These are phyloP conservation scores for Madurella fahalii DNA, from an alignment of 2,329 filamentous ascomycete species.

Conservation along the genomic window DNA sequence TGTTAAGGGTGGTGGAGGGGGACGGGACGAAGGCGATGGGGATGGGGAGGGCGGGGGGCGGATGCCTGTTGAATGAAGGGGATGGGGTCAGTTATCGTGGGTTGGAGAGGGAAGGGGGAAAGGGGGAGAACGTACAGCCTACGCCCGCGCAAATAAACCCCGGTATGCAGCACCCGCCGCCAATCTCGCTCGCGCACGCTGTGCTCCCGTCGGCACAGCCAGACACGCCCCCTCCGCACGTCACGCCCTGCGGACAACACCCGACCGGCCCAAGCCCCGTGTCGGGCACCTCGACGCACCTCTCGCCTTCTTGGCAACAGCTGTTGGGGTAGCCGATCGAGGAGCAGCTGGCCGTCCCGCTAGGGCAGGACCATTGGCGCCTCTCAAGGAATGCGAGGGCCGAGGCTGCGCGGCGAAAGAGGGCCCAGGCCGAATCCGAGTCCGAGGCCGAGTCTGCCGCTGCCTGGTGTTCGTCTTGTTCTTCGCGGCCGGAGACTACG, in stretches of 20 bases:
- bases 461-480: background rate
- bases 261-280: slow-evolving; percentile 64
- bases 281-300: slow-evolving; percentile 62
- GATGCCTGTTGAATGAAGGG: background rate
- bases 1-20: slow-evolving; percentile 21
- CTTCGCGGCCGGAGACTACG: slow-evolving; percentile 36
- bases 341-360: slow-evolving; percentile 61
- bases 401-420: slow-evolving; percentile 43
- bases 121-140: slow-evolving; percentile 58
- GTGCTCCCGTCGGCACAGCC: slow-evolving; percentile 59
- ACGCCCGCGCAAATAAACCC: slow-evolving; percentile 66
- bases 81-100: background rate
- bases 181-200: slow-evolving; percentile 59
- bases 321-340: slow-evolving; percentile 63
- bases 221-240: slow-evolving; percentile 60
- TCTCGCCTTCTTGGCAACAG: slow-evolving; percentile 65
- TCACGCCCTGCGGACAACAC: slow-evolving; percentile 65
- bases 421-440: slow-evolving; percentile 17
- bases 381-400: slow-evolving; percentile 47
- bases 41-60: slow-evolving; percentile 33
- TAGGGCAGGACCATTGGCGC: slow-evolving; percentile 62
- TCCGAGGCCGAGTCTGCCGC: background rate
- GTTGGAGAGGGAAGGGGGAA: background rate
- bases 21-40: slow-evolving; percentile 8
- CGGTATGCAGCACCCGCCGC: slow-evolving; percentile 72